Evolutionary conservation across 2,329 filamentous ascomycete genomes (phyloP), one percentile per base, ranked within the genome.

Genomic region (Xylaria sp.): DNA sequence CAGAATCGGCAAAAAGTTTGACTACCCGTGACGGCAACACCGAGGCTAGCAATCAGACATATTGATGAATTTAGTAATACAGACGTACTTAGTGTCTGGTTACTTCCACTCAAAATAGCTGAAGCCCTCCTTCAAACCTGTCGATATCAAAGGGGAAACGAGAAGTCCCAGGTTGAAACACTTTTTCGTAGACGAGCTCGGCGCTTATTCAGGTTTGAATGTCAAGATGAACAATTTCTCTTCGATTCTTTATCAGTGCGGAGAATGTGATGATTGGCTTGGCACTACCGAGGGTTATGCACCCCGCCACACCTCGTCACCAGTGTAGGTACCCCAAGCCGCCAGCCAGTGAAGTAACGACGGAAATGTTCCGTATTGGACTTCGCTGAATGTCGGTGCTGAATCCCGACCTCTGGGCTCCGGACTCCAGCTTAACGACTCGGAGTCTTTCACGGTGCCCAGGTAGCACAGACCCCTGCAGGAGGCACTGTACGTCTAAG

Each of bases 291-390:
- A 15, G 12, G 20, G 7, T 44, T 18, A 41, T 57, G 41, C 20
- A 58, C 12, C 23, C 55, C 23, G 25, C 23, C 44, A 28, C 23
- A 37, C 23, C 23, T 57, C 54, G 20, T 57, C 37, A 41, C 25
- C n/a, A 25, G 25, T 41, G 54, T 15, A 13, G 18, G n/a, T 57
- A 58, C 55, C 12, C 31, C 34, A 46, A 44, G 8, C 25, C 55
- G 28, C 39, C 39, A 28, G 46, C 2, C 23, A n/a, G 15, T 7
- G 41, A 64, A 15, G 50, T 52, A 51, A 44, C 34, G 18, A 23
- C 63, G 63, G 63, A 59, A 65, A 58, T 20, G 57, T 65, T 65
- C 63, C 63, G 63, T 20, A 31, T 2, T 51, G 20, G 10, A n/a
- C 12, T 46, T 3, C 15, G 9, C 23, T 48, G 46, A 48, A 37